A percentile compares a stretch with the other conserved stretches of the same genome.
Conservation (phyloP, 1,139 yeast genomes). For the Yamadazyma epiphylla region DNA sequence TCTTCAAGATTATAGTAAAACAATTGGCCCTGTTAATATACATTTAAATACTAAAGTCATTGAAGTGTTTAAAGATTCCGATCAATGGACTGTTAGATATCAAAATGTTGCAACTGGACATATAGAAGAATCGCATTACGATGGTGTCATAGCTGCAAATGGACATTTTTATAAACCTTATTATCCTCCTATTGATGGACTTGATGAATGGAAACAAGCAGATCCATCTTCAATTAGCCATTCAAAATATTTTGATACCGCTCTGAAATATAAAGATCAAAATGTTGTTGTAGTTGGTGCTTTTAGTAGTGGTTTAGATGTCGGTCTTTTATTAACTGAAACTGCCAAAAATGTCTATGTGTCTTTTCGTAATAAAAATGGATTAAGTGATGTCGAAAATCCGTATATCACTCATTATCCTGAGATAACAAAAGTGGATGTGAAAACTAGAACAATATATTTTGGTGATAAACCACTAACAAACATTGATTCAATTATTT, state of each 20-base stretch:
- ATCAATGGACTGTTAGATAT: constrained; percentile 3
- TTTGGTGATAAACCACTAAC: constrained; percentile 18
- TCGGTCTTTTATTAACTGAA: constrained; percentile 39
- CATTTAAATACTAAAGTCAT: constrained; percentile 21
- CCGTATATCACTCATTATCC: constrained; percentile 17
- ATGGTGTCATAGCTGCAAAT: constrained; percentile 43
- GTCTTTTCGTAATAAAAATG: constrained; percentile 21
- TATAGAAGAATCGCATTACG: constrained; percentile 22
- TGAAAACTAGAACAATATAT: constrained; percentile 19
- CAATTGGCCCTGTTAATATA: constrained; percentile 23
- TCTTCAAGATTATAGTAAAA: constrained; percentile 24
- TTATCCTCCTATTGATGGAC: constrained; percentile 41
- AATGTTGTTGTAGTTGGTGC: constrained; percentile 46
- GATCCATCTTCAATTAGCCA: constrained; percentile 33
- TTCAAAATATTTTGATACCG: constrained; percentile 38
- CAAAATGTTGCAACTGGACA: constrained; percentile 1
- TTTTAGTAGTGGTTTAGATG: constrained; percentile 45
- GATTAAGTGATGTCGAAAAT: constrained; percentile 2
- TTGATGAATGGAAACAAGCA: constrained; percentile 31
- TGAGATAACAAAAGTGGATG: constrained; percentile 25
- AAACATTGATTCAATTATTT: constrained; percentile 34
- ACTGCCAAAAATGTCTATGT: constrained; percentile 35
- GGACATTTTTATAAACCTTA: constrained; percentile 46
- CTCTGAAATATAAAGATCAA: constrained; percentile 24
- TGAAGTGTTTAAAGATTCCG: constrained; percentile 10